A percentile compares a stretch with the other conserved stretches of the same genome.
These are phyloP conservation scores for Gentiana dahurica DNA, from an alignment of 257 asterid species.

Conservation along the genomic window DNA sequence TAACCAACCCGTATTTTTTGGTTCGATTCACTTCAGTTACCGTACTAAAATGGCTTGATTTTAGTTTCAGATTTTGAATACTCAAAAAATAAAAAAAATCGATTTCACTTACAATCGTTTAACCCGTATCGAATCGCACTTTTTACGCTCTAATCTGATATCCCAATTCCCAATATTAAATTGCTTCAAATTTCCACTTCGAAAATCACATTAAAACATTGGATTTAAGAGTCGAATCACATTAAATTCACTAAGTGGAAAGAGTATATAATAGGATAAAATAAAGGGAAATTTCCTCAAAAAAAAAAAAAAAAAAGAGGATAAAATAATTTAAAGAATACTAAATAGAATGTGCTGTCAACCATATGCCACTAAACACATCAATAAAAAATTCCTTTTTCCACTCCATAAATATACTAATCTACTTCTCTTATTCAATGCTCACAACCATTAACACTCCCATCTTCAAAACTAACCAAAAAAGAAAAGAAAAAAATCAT, in stretches of 20 bases:
- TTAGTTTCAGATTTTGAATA: background rate
- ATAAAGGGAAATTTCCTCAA: constrained; percentile 2
- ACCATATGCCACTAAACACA: constrained; percentile 22
- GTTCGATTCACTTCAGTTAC: background rate
- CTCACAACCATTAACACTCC: constrained; percentile 13
- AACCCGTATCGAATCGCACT: background rate
- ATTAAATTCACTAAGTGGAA: constrained; percentile 38
- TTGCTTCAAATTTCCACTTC: constrained; percentile 12
- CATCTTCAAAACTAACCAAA: no score
- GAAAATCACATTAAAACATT: constrained; percentile 11
- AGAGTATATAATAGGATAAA: constrained; percentile 40
- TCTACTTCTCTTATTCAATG: constrained; percentile 14
- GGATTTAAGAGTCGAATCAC: constrained; percentile 22
- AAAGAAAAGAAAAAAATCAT: background rate
- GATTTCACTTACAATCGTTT: constrained; percentile 3
- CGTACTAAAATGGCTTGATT: background rate
- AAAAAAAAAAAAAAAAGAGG: no score
- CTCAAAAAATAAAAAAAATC: background rate
- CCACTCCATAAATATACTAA: constrained; percentile 47
- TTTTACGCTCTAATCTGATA: background rate
- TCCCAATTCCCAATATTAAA: constrained; percentile 11
- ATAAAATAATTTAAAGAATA: constrained; percentile 21
- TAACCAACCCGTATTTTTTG: constrained; percentile 1
- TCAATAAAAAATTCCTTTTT: constrained; percentile 33
- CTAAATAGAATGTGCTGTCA: constrained; percentile 61